Conservation (phyloP, 1,139 yeast genomes). For the Taphrina betulina region DNA sequence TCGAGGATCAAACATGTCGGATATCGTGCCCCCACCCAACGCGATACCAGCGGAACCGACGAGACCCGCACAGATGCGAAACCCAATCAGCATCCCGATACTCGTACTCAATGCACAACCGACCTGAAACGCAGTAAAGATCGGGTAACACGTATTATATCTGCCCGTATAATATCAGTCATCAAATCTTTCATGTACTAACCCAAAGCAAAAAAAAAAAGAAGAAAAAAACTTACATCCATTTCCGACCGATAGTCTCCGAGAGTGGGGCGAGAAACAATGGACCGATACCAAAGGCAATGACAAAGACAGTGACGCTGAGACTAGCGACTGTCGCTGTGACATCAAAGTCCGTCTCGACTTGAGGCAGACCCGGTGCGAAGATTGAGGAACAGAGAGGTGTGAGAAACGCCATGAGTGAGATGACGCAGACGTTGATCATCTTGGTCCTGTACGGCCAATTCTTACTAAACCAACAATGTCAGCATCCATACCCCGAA, state of each 20-base stretch:
- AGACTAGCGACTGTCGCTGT: conserved; percentile 17
- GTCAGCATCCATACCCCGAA: not conserved
- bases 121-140: conserved; percentile 55
- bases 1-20: conserved; percentile 40
- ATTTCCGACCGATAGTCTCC: conserved; percentile 71
- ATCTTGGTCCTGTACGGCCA: conserved; percentile 17
- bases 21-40: conserved; percentile 81
- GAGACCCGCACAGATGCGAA: conserved; percentile 77
- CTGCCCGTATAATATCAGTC: too few relatives aligned
- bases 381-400: conserved; percentile 16
- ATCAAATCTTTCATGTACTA: too few relatives aligned
- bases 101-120: conserved; percentile 59
- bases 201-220: too few relatives aligned
- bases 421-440: conserved; percentile 8
- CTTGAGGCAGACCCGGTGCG: conserved; percentile 15
- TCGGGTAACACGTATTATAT: conserved; percentile 56
- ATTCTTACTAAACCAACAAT: not conserved
- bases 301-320: conserved; percentile 9
- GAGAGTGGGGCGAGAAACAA: conserved; percentile 74
- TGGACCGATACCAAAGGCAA: conserved; percentile 54
- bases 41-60: conserved; percentile 83
- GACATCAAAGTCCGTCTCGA: not conserved
- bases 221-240: conserved; percentile 50
- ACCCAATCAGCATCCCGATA: conserved; percentile 53
- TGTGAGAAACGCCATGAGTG: conserved; percentile 20